phyloP scores from a whole-genome alignment of 768 basidiomycete genomes.

The Scleroderma bovista region DNA sequence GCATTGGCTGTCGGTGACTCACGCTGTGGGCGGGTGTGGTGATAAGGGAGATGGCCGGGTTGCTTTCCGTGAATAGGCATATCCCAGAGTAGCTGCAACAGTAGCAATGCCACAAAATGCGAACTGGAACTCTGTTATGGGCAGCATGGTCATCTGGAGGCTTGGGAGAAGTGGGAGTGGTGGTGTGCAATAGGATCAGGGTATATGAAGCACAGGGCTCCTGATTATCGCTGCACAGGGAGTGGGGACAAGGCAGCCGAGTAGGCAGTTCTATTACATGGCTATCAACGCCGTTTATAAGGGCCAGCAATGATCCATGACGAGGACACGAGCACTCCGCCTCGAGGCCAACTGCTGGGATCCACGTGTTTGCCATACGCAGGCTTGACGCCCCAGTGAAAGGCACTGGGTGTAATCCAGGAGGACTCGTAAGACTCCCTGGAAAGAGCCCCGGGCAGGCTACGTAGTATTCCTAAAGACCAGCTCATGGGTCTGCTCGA shows the following conservation, averaged over 20 bases:
- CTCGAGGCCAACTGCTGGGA: conserved; percentile 24
- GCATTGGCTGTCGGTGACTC: conserved; percentile 26
- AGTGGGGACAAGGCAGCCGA: conserved; percentile 13
- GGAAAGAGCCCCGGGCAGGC: no score
- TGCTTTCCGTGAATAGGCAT: conserved; percentile 45
- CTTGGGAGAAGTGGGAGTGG: conserved; percentile 1
- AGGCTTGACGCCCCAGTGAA: no score
- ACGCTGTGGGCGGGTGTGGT: conserved; percentile 21
- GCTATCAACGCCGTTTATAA: conserved; percentile 31
- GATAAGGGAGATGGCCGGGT: conserved; percentile 10
- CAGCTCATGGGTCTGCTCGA: no score
- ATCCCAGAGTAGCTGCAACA: conserved; percentile 55
- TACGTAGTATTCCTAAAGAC: no score
- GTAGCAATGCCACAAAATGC: conserved; percentile 54
- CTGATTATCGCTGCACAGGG: conserved; percentile 18
- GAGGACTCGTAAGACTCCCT: neutral
- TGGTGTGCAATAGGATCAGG: conserved; percentile 18
- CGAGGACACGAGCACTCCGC: conserved; percentile 21
- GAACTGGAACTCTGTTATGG: conserved; percentile 48
- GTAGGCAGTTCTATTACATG: conserved; percentile 2
- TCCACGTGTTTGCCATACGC: conserved; percentile 22
- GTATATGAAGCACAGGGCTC: conserved; percentile 5
- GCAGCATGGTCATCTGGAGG: conserved; percentile 34
- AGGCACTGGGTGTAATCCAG: neutral
- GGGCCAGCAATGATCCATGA: conserved; percentile 15